Evolutionary conservation across 2,329 filamentous ascomycete genomes (phyloP).

Genomic region (Aspergillus puulaauensis): DNA sequence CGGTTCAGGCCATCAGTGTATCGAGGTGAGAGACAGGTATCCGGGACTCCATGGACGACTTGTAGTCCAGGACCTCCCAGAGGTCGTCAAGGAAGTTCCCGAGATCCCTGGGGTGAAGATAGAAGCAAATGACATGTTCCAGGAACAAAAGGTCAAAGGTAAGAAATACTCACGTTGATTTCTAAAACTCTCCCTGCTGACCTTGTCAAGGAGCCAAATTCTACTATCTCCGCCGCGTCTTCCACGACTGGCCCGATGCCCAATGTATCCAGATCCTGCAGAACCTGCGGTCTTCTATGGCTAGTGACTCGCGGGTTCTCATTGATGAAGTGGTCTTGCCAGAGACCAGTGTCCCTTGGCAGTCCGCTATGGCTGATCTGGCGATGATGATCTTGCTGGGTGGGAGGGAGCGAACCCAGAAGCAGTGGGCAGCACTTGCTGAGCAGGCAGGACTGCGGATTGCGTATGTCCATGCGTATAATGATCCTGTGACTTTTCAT

Average conservation of each 20-base stretch:
- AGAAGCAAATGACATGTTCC: background rate
- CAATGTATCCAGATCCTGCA: conserved; percentile 30
- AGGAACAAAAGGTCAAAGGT: background rate
- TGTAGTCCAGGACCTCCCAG: conserved; percentile 43
- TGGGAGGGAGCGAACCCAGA: background rate
- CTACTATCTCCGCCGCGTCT: conserved; percentile 29
- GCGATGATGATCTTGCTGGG: conserved; percentile 19
- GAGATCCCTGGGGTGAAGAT: conserved; percentile 29
- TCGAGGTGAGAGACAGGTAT: conserved; percentile 30
- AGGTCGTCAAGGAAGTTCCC: conserved; percentile 27
- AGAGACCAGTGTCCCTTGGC: conserved; percentile 23
- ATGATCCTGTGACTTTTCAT: background rate
- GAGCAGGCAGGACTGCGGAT: background rate
- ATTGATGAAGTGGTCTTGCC: conserved; percentile 48
- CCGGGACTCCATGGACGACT: conserved; percentile 35
- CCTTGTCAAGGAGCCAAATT: conserved; percentile 27
- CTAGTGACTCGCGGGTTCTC: conserved; percentile 35
- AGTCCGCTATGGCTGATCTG: conserved; percentile 18
- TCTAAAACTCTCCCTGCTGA: conserved; percentile 14
- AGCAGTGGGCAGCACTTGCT: conserved; percentile 2
- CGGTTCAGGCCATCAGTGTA: conserved; percentile 41
- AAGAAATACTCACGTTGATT: background rate
- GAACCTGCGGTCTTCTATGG: conserved; percentile 22
- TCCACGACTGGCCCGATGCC: conserved; percentile 30
- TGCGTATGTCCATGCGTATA: background rate